phyloP scores from a whole-genome alignment of 2,329 filamentous ascomycete genomes.

The Aureobasidium pullulans region DNA sequence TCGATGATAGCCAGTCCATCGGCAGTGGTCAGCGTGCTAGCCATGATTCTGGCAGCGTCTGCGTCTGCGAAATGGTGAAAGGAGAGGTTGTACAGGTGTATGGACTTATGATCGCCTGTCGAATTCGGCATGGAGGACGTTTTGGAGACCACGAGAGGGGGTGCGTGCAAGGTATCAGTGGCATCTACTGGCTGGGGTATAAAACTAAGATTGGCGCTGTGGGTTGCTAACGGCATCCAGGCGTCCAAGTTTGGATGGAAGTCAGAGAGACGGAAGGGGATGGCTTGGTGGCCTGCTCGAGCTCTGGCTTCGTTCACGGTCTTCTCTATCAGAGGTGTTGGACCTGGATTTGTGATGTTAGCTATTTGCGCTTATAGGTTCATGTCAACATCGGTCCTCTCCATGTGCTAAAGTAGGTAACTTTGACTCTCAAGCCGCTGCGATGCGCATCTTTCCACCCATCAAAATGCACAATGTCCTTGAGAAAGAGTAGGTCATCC shows the following conservation, averaged over 20 bases:
- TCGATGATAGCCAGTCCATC: conserved; percentile 67
- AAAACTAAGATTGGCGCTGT: conserved; percentile 48
- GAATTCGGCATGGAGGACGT: not conserved
- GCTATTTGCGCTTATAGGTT: not conserved
- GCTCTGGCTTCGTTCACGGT: conserved; percentile 25
- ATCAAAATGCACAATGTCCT: no score
- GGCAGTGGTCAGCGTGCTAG: conserved; percentile 56
- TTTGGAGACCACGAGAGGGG: conserved; percentile 29
- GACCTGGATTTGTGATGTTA: conserved; percentile 17
- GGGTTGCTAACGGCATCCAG: conserved; percentile 25
- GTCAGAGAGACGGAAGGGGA: conserved; percentile 35
- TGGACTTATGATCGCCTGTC: conserved; percentile 34
- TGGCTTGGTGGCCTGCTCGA: conserved; percentile 17
- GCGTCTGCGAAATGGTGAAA: conserved; percentile 71
- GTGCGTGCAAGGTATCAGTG: conserved; percentile 39
- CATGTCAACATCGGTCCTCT: not conserved
- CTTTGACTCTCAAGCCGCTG: no score
- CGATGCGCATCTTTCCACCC: no score
- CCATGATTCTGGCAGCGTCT: conserved; percentile 53
- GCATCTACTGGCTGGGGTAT: conserved; percentile 59
- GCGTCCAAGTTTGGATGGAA: conserved; percentile 32
- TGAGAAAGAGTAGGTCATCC: no score
- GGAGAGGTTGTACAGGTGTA: conserved; percentile 64
- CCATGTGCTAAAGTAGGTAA: not conserved
- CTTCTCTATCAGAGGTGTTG: conserved; percentile 30